These are phyloP conservation scores for Arxiozyma telluris DNA, from an alignment of 1,139 yeast genomes.

Conservation along the genomic window DNA sequence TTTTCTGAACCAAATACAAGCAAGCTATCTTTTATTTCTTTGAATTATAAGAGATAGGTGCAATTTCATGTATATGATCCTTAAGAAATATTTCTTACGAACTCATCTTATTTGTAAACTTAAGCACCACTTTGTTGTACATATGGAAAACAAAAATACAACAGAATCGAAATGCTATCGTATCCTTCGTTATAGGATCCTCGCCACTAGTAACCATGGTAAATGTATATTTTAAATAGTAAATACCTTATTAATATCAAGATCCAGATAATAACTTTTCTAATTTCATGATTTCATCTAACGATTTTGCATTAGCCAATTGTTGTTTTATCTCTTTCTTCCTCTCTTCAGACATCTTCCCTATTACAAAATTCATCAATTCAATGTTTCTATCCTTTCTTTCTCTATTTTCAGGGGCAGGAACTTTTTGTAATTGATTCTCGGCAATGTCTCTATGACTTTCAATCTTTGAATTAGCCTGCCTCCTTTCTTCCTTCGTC, in stretches of 20 bases:
- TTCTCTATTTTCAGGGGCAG: not conserved
- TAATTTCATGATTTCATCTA: slow-evolving; percentile 67
- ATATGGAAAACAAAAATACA: too few species aligned
- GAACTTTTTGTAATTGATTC: not conserved
- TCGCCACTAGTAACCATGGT: not conserved
- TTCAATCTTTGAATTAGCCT: slow-evolving; percentile 31
- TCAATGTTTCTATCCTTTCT: slow-evolving; percentile 26
- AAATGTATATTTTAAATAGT: too few species aligned
- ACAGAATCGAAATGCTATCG: too few species aligned
- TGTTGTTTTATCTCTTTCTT: slow-evolving; percentile 42
- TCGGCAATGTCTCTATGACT: slow-evolving; percentile 2
- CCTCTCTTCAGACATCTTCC: slow-evolving; percentile 45
- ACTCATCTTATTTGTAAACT: not conserved
- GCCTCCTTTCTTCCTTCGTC: slow-evolving; percentile 43
- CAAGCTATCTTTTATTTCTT: not conserved
- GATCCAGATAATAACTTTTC: slow-evolving; percentile 38
- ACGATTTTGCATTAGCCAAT: slow-evolving; percentile 52
- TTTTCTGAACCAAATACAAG: not conserved
- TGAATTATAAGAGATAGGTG: too few species aligned
- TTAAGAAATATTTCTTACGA: too few species aligned
- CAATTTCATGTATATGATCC: not conserved
- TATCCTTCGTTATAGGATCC: too few species aligned
- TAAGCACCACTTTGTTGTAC: not conserved
- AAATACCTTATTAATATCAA: not conserved
- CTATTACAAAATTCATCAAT: slow-evolving; percentile 30